Percentiles rank a stretch among this genome's conserved stretches.
Evolutionary conservation across 2,329 filamentous ascomycete genomes (phyloP).

Genomic region (Colletotrichum cordylinicola): DNA sequence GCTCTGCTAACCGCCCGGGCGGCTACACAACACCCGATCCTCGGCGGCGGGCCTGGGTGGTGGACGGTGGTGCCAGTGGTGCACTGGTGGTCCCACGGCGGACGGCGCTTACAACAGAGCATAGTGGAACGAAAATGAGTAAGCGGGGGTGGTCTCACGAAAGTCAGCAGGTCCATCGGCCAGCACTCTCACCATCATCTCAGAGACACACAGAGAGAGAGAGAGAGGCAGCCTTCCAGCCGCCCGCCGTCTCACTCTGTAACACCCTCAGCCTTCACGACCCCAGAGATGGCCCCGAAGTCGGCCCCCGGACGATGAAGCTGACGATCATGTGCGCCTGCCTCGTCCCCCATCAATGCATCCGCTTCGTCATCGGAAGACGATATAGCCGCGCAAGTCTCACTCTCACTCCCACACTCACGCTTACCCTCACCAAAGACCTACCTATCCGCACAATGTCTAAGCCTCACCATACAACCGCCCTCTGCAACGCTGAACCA

Average conservation of each 20-base stretch:
- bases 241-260: constrained; percentile 8
- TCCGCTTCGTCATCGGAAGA: not conserved
- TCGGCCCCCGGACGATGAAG: constrained; percentile 2
- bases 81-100: not conserved
- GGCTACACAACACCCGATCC: constrained; percentile 11
- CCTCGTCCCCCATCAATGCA: not conserved
- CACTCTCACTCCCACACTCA: not conserved
- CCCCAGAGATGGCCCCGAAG: constrained; percentile 5
- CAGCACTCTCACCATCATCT: not conserved
- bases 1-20: constrained; percentile 23
- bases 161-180: not conserved
- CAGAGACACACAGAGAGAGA: not conserved
- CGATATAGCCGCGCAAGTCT: not conserved
- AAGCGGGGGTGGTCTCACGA: not conserved
- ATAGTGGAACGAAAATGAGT: not conserved
- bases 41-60: not conserved
- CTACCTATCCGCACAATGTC: not conserved
- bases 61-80: not conserved
- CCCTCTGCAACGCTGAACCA: not conserved
- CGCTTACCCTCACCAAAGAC: not conserved
- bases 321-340: not conserved
- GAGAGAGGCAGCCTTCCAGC: not conserved
- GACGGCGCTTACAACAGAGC: constrained; percentile 20
- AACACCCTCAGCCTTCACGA: not conserved
- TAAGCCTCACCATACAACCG: not conserved